Conservation (phyloP, 1,139 yeast species). For the Kodamaea plutei region DNA sequence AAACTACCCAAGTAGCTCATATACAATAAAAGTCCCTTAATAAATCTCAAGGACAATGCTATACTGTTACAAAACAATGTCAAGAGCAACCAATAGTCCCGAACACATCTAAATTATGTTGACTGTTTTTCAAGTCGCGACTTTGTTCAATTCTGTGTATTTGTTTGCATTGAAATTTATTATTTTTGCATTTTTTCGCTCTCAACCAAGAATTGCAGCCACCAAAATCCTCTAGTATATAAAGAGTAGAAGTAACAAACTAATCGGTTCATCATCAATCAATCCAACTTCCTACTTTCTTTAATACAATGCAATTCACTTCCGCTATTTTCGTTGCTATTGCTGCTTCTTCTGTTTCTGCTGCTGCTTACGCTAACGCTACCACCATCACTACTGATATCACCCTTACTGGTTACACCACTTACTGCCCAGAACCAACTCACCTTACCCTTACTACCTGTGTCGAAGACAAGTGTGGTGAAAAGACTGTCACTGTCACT, state of each 20-base stretch:
- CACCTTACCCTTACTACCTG: slow-evolving; percentile 45
- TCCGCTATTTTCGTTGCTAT: slow-evolving; percentile 9
- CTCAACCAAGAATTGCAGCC: too few species aligned
- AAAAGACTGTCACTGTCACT: slow-evolving; percentile 45
- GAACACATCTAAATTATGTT: too few species aligned
- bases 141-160: too few species aligned
- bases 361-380: slow-evolving; percentile 12
- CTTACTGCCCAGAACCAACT: slow-evolving; percentile 59
- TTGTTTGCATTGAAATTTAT: too few species aligned
- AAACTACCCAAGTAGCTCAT: too few species aligned
- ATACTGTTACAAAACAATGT: too few species aligned
- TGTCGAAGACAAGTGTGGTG: slow-evolving; percentile 21
- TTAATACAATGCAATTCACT: slow-evolving; percentile 13
- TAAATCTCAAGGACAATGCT: too few species aligned
- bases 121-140: too few species aligned
- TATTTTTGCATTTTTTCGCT: too few species aligned
- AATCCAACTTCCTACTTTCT: slow-evolving; percentile 1
- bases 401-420: slow-evolving; percentile 52
- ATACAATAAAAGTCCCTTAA: too few species aligned
- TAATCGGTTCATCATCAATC: neutral
- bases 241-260: neutral
- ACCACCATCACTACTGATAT: slow-evolving; percentile 20
- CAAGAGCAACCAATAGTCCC: too few species aligned
- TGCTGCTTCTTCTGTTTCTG: slow-evolving; percentile 10
- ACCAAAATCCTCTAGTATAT: too few species aligned